phyloP scores from a whole-genome alignment of 2,329 filamentous ascomycete genomes.

The Dactylonectria macrodidyma region DNA sequence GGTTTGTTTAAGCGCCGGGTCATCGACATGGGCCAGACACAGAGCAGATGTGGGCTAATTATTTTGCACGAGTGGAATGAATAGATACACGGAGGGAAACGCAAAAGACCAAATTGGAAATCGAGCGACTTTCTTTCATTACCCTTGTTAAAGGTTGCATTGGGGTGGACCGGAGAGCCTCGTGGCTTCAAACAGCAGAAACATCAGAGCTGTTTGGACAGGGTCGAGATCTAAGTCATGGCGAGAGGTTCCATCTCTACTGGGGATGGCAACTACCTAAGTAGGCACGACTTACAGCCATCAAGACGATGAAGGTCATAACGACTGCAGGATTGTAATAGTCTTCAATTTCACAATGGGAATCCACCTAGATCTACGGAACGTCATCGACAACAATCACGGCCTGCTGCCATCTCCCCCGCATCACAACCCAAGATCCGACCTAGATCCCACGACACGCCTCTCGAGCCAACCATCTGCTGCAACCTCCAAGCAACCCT shows the following conservation, averaged over 20 bases:
- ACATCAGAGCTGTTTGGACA: too few relatives aligned
- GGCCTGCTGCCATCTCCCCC: neutral
- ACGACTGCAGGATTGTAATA: neutral
- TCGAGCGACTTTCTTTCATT: neutral
- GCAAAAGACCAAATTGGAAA: constrained; percentile 7
- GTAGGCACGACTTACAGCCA: neutral
- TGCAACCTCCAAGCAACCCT: neutral
- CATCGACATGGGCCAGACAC: neutral
- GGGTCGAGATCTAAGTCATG: neutral
- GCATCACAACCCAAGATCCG: constrained; percentile 8
- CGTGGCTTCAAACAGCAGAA: neutral
- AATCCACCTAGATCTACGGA: neutral
- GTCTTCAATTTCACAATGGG: neutral
- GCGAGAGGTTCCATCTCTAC: neutral
- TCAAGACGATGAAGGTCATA: neutral
- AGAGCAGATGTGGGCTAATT: constrained; percentile 24
- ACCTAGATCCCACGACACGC: constrained; percentile 24
- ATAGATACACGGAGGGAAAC: constrained; percentile 16
- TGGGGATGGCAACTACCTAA: neutral
- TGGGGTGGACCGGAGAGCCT: constrained; percentile 8
- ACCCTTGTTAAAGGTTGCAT: constrained; percentile 17
- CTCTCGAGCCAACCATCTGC: constrained; percentile 25
- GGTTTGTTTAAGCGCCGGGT: constrained; percentile 20
- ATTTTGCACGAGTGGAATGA: constrained; percentile 7
- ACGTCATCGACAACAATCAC: constrained; percentile 7